phyloP scores from a whole-genome alignment of 805 yeast genomes.

The Saccharomycopsis sp. region DNA sequence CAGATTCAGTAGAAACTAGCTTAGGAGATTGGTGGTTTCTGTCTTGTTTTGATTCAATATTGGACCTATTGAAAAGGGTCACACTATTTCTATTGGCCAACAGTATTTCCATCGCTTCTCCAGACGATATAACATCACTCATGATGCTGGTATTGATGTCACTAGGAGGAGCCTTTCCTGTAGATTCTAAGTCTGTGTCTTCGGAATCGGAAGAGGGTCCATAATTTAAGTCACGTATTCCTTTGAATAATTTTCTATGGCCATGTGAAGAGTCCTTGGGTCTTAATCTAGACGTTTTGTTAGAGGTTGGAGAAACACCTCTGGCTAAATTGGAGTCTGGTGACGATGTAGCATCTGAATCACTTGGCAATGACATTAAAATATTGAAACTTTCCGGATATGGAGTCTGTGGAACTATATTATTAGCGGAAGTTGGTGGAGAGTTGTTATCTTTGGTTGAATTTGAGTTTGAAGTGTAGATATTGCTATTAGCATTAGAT shows the following conservation, averaged over 20 bases:
- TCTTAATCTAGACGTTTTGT: too few relatives aligned
- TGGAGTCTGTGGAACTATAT: not conserved
- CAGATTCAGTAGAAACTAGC: not conserved
- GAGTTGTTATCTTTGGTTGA: not conserved
- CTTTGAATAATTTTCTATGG: not conserved
- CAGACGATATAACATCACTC: slow-evolving; percentile 1
- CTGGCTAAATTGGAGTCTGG: not conserved
- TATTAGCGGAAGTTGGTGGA: not conserved
- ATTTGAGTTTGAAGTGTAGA: not conserved
- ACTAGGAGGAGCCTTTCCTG: not conserved
- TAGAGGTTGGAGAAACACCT: too few relatives aligned
- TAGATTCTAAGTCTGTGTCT: not conserved
- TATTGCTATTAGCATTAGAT: not conserved
- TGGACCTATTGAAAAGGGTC: not conserved
- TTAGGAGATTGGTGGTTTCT: not conserved
- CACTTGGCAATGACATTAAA: not conserved
- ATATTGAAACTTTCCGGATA: not conserved
- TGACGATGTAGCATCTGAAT: not conserved
- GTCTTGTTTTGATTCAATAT: not conserved
- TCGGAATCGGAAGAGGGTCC: not conserved
- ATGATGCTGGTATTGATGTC: not conserved
- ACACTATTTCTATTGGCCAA: not conserved
- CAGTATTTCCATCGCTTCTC: not conserved
- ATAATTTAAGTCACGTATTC: not conserved
- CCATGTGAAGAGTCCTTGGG: not conserved